Base-by-base conservation (phyloP, 106 monocot species). In the Phalaenopsis equestris region DNA sequence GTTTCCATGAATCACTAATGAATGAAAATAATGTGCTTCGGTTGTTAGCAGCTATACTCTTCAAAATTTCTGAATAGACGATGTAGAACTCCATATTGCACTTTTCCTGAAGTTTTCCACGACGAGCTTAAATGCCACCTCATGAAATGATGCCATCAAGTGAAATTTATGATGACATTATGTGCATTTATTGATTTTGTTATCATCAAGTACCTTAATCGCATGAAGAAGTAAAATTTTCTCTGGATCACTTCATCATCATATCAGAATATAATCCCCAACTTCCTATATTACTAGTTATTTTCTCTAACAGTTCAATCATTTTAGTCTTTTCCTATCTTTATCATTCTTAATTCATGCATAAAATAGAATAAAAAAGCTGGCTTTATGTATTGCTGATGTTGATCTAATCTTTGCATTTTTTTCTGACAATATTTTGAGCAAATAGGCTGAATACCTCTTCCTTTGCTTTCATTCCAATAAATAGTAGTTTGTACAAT, bases 191-290 rank as follows among this genome's bases (percentile, higher is more conserved):
- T 70, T 70, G 70, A 70, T 36, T 70, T 38, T 70, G 70, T 41
- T 39, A 15, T 70, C 64, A 30, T 65, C 70, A 70, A 70, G 70
- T 70, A 70, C 23, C 70, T 70, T 36, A 70, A 39, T 23, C 70
- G 39, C 39, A 5, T 21, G n/a, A 61, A 3, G 12, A 52, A 11
- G 48, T 5, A 3, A 61, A 61, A 6, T 61, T 61, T 61, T 4
- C 61, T 61, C 61, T 61, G 61, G 18, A 16, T 14, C 14, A 16
- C 57, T 57, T 57, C 19, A 57, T 57, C 18, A 18, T 57, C 2
- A 17, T 57, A 57, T 57, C 57, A 57, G 57, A 61, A 61, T 61
- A 21, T 52, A 21, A 61, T 61, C 21, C 38, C 70, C 70, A 70
- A 39, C 3, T 38, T 70, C 39, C 36, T 39, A 70, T 70, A 0